Evolutionary conservation across 371 early-diverging fungal species (phyloP), one percentile per base, ranked within the genome.

Genomic region (Lichtheimia corymbifera): DNA sequence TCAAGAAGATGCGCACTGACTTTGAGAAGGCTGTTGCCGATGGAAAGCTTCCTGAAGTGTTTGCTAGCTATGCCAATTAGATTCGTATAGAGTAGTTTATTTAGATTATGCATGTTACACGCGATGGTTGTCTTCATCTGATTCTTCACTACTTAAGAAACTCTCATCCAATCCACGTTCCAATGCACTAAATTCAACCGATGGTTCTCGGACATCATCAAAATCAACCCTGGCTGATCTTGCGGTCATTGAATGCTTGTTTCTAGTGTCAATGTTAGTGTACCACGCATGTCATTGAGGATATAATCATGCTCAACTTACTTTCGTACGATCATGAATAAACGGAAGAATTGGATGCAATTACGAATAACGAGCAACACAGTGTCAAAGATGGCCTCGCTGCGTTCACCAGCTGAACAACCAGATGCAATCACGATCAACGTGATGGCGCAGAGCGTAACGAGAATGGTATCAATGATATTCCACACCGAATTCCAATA

Each of bases 401-500:
- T 77, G 22, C 76, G 69, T 45, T 84, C 80, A 11, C 79, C 70
- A 1, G 75, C 82, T 0, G 83, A 80, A 56, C 91, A 91, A 13
- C 88, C 88, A 25, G 84, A 80, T 1, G 84, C 70, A 25, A 91
- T 70, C 47, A 88, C 82, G 59, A 88, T 72, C 27, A 92, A 66
- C 5, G 91, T 89, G 41, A 90, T 65, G 25, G 83, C 77, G 65
- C 93, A 92, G 9, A 92, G 64, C 2, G 68, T 59, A 6, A 91
- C 90, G 15, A 92, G 67, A 12, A 82, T 51, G 15, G 87, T 73
- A 66, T 92, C 93, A n/a, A 88, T 67, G 20, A 88, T 71, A 66
- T 92, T 92, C 86, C 89, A 90, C 30, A 81, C 61, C 7, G 90
- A 89, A 40, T 75, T 75, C 91, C 91, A 92, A 63, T 87, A 92